Percentiles rank a stretch among this genome's conserved stretches.
Evolutionary conservation across 2,329 filamentous ascomycete species (phyloP).

Genomic region (Pyrenophora teres): DNA sequence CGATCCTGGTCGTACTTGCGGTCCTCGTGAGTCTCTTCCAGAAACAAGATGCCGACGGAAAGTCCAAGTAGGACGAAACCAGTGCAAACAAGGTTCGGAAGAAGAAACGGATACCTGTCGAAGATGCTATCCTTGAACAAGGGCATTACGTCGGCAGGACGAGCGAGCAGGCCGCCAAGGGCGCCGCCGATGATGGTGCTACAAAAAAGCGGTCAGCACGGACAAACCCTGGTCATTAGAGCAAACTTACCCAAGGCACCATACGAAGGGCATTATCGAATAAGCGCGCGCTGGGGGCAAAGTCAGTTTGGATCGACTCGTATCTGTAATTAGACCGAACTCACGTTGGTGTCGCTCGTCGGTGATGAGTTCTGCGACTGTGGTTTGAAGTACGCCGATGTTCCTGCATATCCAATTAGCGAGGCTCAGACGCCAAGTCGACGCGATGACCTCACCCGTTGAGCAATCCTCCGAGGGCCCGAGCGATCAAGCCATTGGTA

Average conservation of each 20-base stretch:
- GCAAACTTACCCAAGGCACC: conserved; percentile 79
- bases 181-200: conserved; percentile 91
- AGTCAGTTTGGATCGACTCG: conserved; percentile 29
- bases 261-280: conserved; percentile 97
- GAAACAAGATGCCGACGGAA: conserved; percentile 77
- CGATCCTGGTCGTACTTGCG: conserved; percentile 77
- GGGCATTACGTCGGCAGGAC: conserved; percentile 84
- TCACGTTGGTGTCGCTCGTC: conserved; percentile 89
- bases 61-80: conserved; percentile 77
- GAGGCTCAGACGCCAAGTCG: conserved; percentile 26
- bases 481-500: conserved; percentile 84
- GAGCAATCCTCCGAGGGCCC: conserved; percentile 85
- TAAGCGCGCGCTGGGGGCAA: conserved; percentile 75
- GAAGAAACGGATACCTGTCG: conserved; percentile 84
- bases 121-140: conserved; percentile 80
- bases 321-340: conserved; percentile 41
- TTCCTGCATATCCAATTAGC: conserved; percentile 63
- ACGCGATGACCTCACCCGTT: conserved; percentile 72
- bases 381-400: conserved; percentile 93
- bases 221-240: conserved; percentile 12
- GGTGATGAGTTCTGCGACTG: conserved; percentile 90
- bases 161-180: conserved; percentile 86
- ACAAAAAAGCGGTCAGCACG: conserved; percentile 36
- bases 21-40: conserved; percentile 91
- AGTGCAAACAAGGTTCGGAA: conserved; percentile 90